Conservation (phyloP, 352 stramenopile species). For the Globisporangium irregulare region DNA sequence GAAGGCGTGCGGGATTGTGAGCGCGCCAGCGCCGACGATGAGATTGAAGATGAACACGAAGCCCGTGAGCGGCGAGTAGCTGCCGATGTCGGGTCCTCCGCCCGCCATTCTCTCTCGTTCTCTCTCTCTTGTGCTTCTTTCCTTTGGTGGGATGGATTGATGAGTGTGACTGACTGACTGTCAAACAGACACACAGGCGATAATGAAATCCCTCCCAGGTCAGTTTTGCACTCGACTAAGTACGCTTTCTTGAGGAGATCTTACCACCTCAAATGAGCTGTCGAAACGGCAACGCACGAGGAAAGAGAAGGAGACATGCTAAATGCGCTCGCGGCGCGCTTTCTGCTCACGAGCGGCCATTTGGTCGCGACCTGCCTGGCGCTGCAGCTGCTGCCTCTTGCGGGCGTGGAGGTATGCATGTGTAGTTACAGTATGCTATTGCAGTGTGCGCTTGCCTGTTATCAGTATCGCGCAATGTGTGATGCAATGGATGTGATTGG, state of each 20-base stretch:
- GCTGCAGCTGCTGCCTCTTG: slow-evolving; percentile 5
- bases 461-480: background rate
- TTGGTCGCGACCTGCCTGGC: slow-evolving; percentile 52
- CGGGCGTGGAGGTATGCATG: slow-evolving; percentile 6
- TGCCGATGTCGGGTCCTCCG: slow-evolving; percentile 45
- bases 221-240: background rate
- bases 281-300: background rate
- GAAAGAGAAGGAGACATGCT: background rate
- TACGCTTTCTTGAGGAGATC: slow-evolving; percentile 1
- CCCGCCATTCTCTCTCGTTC: slow-evolving; percentile 37
- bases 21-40: slow-evolving; percentile 81
- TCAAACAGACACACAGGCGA: background rate
- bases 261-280: slow-evolving; percentile 3
- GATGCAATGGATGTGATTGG: background rate
- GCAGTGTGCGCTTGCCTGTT: too few relatives aligned
- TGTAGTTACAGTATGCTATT: too few relatives aligned
- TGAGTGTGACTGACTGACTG: background rate
- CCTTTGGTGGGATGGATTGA: background rate
- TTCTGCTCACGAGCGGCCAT: slow-evolving; percentile 60
- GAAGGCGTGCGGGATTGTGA: slow-evolving; percentile 86
- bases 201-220: background rate
- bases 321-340: slow-evolving; percentile 35
- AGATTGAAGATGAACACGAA: slow-evolving; percentile 93
- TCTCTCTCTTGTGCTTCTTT: background rate
- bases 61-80: slow-evolving; percentile 83